phyloP scores from a whole-genome alignment of 345 rosid genomes.

The Camelina sativa region DNA sequence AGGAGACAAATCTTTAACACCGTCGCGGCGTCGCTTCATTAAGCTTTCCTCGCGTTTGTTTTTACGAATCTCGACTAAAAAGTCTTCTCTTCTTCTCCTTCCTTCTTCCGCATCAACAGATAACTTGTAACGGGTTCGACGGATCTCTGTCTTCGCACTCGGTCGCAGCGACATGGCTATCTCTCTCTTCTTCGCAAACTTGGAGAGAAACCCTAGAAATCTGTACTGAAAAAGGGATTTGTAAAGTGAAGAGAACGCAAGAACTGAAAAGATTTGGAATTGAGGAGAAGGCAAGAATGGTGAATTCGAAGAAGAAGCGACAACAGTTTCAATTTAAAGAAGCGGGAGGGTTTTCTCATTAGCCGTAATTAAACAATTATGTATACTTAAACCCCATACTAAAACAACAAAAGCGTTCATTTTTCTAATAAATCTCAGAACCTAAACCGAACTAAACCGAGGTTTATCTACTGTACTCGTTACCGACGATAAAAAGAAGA shows the following conservation, averaged over 20 bases:
- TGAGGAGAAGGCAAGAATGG: too few relatives aligned
- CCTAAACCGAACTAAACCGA: background rate
- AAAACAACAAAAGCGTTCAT: too few relatives aligned
- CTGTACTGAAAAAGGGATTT: background rate
- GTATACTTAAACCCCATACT: too few relatives aligned
- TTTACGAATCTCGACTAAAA: conserved; percentile 43
- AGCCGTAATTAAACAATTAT: background rate
- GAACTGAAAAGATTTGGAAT: background rate
- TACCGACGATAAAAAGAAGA: too few relatives aligned
- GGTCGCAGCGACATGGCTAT: conserved; percentile 44
- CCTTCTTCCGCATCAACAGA: conserved; percentile 43
- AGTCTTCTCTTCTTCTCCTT: conserved; percentile 41
- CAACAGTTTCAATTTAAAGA: background rate
- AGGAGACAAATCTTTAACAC: conserved; percentile 2
- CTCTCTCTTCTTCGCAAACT: too few relatives aligned
- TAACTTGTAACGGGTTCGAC: conserved; percentile 40
- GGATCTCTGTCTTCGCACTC: conserved; percentile 29
- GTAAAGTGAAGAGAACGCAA: background rate
- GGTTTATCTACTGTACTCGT: too few relatives aligned
- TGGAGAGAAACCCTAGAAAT: conserved; percentile 24
- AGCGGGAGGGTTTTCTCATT: background rate
- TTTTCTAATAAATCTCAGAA: too few relatives aligned
- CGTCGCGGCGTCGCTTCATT: conserved; percentile 44
- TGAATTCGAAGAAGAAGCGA: background rate
- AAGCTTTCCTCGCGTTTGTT: conserved; percentile 39